These are phyloP conservation scores for Cryptococcus floricola DNA, from an alignment of 1,284 basidiomycete species.

Conservation along the genomic window DNA sequence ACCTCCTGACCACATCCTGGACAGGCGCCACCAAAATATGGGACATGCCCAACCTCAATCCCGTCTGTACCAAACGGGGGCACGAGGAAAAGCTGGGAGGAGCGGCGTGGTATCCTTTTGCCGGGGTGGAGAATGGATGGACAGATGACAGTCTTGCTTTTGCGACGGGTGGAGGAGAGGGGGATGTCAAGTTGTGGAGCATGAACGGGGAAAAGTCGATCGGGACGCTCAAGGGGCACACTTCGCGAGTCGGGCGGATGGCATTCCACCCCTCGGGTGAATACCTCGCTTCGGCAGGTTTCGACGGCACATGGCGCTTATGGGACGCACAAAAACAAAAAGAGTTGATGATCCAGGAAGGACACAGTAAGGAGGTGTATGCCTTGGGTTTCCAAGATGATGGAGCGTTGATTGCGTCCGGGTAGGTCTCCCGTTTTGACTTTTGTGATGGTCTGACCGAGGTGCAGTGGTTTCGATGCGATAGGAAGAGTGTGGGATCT, in stretches of 20 bases:
- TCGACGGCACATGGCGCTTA: conserved; percentile 96
- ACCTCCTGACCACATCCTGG: conserved; percentile 92
- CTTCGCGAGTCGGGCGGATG: conserved; percentile 84
- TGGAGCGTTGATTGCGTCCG: conserved; percentile 86
- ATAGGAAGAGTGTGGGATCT: conserved; percentile 97
- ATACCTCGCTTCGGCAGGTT: conserved; percentile 90
- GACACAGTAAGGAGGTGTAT: conserved; percentile 96
- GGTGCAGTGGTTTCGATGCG: conserved; percentile 80
- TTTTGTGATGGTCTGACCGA: background rate
- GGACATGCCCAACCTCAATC: conserved; percentile 85
- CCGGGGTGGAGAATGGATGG: conserved; percentile 84
- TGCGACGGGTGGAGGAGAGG: conserved; percentile 86
- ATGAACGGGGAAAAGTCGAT: conserved; percentile 77
- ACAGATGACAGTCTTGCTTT: conserved; percentile 86
- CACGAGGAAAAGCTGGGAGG: conserved; percentile 91
- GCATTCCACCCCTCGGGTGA: conserved; percentile 93
- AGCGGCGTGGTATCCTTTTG: conserved; percentile 94
- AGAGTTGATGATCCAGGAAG: conserved; percentile 88
- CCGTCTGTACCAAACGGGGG: conserved; percentile 66
- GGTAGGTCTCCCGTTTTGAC: conserved; percentile 55
- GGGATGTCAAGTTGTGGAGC: conserved; percentile 82
- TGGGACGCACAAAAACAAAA: conserved; percentile 84
- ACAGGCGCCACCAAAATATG: conserved; percentile 90
- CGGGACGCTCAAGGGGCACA: conserved; percentile 78
- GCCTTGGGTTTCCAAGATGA: conserved; percentile 92